Evolutionary conservation across 2,329 filamentous ascomycete genomes (phyloP), one percentile per base, ranked within the genome.

Genomic region (Geoglossum cookeanum): DNA sequence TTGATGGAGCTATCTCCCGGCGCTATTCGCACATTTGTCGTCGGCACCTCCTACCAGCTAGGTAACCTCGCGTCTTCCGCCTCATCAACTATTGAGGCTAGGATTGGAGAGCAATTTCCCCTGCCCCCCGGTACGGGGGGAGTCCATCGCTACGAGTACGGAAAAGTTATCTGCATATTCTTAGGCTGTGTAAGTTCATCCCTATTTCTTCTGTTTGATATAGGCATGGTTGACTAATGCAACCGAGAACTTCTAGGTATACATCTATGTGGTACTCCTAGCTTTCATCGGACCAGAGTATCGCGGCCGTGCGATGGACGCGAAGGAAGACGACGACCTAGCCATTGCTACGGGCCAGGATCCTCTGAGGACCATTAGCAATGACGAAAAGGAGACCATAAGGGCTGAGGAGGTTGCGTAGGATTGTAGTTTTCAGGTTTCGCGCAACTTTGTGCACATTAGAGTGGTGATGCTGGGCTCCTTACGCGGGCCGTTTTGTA

Each of bases 111-210:
- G 68, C 72, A 74, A 1, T 92, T 87, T 67, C 86, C 86, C 0
- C 74, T 94, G 2, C 74, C 81, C 0, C 71, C 78, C 0, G 32
- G 29, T 3, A 5, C 48, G 22, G 77, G 74, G 17, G 66, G 69
- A 0, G 75, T 71, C 0, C 68, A 70, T 52, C 73, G 84, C 2
- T 87, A 84, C 67, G 72, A 87, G 59, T 94, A 94, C 63, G 87
- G 87, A 44, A 83, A 83, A 63, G 87, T 94, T 8, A 91, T 94
- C 61, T 87, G 83, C 65, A 92, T 94, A 65, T 94, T 95, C 70
- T 89, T 95, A 85, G 89, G 77, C 0, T 88, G 84, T 62, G 87
- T 44, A 44, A 44, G 39, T 44, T 11, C 3, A 4, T 44, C 13
- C 39, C 39, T n/a, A 13, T 44, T n/a, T 44, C n/a, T 44, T n/a